Percentiles rank a stretch among this genome's conserved stretches.
Evolutionary conservation across 139 green algal species (phyloP).

Genomic region (Micractinium sp.): DNA sequence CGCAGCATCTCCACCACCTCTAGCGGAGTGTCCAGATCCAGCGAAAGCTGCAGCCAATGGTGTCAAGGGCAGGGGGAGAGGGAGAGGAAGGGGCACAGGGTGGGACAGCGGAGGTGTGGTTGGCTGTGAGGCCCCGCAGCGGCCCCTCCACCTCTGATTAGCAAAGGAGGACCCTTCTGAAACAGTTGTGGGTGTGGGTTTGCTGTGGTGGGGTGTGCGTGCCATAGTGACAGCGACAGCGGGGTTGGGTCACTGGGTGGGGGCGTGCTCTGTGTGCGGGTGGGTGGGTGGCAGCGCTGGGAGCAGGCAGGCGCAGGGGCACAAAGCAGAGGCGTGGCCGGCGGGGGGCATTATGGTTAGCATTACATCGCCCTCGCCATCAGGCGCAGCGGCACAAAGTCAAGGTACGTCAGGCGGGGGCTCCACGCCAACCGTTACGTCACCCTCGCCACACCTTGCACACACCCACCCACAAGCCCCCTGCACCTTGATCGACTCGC

Average conservation of each 20-base stretch:
- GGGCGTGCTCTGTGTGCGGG: too few relatives aligned
- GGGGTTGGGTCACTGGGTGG: too few relatives aligned
- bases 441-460: not conserved
- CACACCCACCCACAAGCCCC: not conserved
- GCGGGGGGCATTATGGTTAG: too few relatives aligned
- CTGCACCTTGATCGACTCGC: conserved; percentile 20
- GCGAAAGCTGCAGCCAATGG: conserved; percentile 27
- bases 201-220: not conserved
- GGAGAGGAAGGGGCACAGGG: not conserved
- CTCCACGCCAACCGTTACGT: too few relatives aligned
- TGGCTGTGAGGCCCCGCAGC: not conserved
- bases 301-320: too few relatives aligned
- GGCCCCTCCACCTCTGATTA: not conserved
- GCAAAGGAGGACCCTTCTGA: too few relatives aligned
- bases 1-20: conserved; percentile 49
- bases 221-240: too few relatives aligned
- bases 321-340: not conserved
- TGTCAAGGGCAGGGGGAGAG: not conserved
- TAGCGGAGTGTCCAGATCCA: conserved; percentile 51
- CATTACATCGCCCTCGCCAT: too few relatives aligned
- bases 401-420: too few relatives aligned
- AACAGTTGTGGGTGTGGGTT: too few relatives aligned
- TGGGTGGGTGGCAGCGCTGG: too few relatives aligned
- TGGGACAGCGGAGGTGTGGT: not conserved
- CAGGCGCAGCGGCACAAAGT: not conserved